Evolutionary conservation across 208 protist genomes (phyloP).

Genomic region (Wallacemonas sp.): DNA sequence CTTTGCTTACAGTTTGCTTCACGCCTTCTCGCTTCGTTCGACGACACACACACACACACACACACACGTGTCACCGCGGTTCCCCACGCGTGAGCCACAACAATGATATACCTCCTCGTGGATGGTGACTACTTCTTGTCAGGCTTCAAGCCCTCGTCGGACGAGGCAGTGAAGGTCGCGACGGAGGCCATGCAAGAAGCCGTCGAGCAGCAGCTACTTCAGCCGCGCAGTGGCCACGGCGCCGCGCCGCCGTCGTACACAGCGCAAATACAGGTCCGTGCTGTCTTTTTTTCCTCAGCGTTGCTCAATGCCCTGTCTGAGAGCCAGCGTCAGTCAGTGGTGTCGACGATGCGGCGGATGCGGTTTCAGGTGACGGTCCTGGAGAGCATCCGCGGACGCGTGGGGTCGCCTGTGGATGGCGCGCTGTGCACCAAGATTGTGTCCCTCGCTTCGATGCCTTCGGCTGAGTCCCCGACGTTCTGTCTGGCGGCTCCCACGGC

Average conservation of each 20-base stretch:
- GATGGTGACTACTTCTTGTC: slow-evolving; percentile 79
- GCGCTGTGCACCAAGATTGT: slow-evolving; percentile 73
- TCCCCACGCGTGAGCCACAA: neutral
- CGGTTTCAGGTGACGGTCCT: slow-evolving; percentile 65
- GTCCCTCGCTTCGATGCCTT: slow-evolving; percentile 30
- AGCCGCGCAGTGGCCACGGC: neutral
- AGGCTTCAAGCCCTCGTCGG: slow-evolving; percentile 53
- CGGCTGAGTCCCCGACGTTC: slow-evolving; percentile 18
- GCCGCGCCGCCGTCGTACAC: slow-evolving; percentile 5
- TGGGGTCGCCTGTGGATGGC: slow-evolving; percentile 64
- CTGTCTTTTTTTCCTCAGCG: slow-evolving; percentile 70
- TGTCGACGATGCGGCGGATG: slow-evolving; percentile 51
- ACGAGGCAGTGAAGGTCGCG: slow-evolving; percentile 34
- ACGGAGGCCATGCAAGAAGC: slow-evolving; percentile 40
- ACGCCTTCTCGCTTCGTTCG: neutral
- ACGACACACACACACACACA: neutral
- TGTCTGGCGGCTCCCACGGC: slow-evolving; percentile 45
- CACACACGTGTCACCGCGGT: neutral
- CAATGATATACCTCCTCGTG: slow-evolving; percentile 59
- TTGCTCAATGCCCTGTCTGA: slow-evolving; percentile 40
- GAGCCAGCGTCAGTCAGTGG: slow-evolving; percentile 38
- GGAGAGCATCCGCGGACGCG: slow-evolving; percentile 52
- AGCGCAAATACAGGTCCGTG: slow-evolving; percentile 32
- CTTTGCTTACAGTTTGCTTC: slow-evolving; percentile 7
- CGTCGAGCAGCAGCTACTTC: slow-evolving; percentile 46